Percentiles rank a stretch among this genome's conserved stretches.
Evolutionary conservation across 306 rosid genomes (phyloP).

Genomic region (Cucurbita moschata): DNA sequence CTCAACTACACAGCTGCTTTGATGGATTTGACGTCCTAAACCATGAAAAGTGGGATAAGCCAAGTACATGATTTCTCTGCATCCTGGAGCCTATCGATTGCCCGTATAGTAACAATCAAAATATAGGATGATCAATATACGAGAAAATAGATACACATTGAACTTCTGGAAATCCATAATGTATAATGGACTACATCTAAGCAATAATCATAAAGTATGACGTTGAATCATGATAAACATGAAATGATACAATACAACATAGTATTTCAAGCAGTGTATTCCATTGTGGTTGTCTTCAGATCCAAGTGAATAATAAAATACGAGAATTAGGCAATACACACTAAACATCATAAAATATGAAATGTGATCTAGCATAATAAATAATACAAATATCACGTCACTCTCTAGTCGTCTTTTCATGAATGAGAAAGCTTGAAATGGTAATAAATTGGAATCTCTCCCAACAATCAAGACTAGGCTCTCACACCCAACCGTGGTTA

Average conservation of each 20-base stretch:
- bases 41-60: constrained; percentile 27
- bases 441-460: too few species aligned
- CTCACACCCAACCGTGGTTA: too few species aligned
- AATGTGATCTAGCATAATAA: background rate
- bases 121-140: background rate
- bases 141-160: background rate
- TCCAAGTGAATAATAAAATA: background rate
- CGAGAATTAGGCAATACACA: background rate
- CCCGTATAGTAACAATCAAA: background rate
- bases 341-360: background rate
- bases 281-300: background rate
- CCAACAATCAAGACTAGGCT: too few species aligned
- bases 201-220: background rate
- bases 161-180: background rate
- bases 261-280: background rate
- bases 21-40: constrained; percentile 52
- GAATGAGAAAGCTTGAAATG: too few species aligned
- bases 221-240: background rate
- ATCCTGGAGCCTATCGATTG: constrained; percentile 37
- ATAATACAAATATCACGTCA: background rate
- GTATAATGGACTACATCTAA: background rate
- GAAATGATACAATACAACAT: background rate
- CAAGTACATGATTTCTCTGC: constrained; percentile 22
- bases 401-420: background rate
- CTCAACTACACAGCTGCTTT: constrained; percentile 66